Conservation (phyloP, 2,329 filamentous ascomycete species). For the Cadophora sp. region DNA sequence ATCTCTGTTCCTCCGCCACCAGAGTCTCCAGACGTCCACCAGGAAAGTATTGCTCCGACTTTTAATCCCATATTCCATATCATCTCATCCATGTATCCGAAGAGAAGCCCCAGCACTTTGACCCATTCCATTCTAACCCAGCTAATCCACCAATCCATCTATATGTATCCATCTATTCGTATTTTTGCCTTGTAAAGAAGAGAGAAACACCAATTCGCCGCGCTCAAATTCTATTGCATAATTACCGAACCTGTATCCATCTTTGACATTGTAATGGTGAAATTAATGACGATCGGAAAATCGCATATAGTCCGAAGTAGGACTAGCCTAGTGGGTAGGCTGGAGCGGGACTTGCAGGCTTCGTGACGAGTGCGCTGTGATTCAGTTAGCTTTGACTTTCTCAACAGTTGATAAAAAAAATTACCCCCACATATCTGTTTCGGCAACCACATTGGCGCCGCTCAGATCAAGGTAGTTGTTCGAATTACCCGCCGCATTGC, state of each 20-base stretch:
- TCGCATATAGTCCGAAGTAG: neutral
- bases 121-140: neutral
- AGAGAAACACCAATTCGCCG: constrained; percentile 6
- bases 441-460: constrained; percentile 15
- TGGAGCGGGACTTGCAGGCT: constrained; percentile 1
- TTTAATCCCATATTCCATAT: neutral
- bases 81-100: constrained; percentile 5
- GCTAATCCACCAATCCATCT: neutral
- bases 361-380: neutral
- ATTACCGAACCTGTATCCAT: neutral
- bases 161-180: constrained; percentile 2
- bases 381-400: neutral
- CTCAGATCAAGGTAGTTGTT: constrained; percentile 25
- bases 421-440: constrained; percentile 18
- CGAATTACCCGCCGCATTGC: constrained; percentile 28
- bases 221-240: neutral
- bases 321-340: neutral
- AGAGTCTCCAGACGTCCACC: too few species aligned
- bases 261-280: neutral
- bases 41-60: too few species aligned
- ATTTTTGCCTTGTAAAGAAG: constrained; percentile 9
- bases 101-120: neutral
- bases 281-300: neutral
- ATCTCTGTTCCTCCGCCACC: too few species aligned
- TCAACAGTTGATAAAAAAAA: neutral